Conservation (phyloP, 2,329 filamentous ascomycete genomes). For the Pestalotiopsis sp. region DNA sequence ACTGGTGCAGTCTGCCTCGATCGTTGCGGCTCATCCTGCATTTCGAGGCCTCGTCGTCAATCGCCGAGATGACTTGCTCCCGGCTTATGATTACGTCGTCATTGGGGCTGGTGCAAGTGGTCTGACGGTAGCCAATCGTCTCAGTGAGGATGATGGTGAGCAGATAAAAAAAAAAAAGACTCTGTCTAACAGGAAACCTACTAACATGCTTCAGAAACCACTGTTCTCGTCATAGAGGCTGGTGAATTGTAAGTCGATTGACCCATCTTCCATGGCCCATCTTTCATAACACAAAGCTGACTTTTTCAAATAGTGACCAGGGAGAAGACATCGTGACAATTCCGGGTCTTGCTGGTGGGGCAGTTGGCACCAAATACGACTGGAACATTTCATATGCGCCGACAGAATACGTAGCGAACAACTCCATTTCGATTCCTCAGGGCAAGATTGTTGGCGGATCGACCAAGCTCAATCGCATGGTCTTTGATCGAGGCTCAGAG, state of each 20-base stretch:
- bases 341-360: slow-evolving; percentile 3
- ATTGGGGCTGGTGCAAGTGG: slow-evolving; percentile 27
- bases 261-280: slow-evolving; percentile 26
- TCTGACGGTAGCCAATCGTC: slow-evolving; percentile 25
- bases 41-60: neutral
- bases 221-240: slow-evolving; percentile 26
- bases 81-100: slow-evolving; percentile 23
- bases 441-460: slow-evolving; percentile 41
- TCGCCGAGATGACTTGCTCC: neutral
- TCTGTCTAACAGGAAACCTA: neutral
- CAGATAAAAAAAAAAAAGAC: slow-evolving; percentile 33
- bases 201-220: slow-evolving; percentile 15
- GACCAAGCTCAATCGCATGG: slow-evolving; percentile 41
- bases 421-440: slow-evolving; percentile 16
- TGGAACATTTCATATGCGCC: slow-evolving; percentile 2
- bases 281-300: slow-evolving; percentile 26
- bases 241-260: slow-evolving; percentile 24
- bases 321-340: slow-evolving; percentile 5
- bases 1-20: neutral
- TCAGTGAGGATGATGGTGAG: slow-evolving; percentile 26
- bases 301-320: neutral
- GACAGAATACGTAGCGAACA: neutral
- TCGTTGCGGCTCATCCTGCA: neutral
- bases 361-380: slow-evolving; percentile 5
- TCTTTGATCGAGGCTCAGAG: slow-evolving; percentile 38